Conservation (phyloP, 768 basidiomycete species). For the Calocybe cyanea region DNA sequence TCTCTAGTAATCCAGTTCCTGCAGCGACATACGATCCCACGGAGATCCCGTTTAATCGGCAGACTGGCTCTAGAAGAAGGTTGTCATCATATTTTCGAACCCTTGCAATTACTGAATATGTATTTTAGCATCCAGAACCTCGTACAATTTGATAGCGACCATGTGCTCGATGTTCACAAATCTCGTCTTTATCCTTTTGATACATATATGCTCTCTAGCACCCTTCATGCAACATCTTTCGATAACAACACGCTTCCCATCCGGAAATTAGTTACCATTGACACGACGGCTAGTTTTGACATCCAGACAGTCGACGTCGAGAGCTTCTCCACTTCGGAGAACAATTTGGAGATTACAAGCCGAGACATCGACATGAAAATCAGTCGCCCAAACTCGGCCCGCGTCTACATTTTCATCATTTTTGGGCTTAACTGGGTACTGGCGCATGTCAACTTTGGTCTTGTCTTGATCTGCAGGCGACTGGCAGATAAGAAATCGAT, state of each 20-base stretch:
- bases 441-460: conserved; percentile 46
- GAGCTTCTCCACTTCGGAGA: conserved; percentile 25
- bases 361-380: conserved; percentile 46
- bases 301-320: conserved; percentile 36
- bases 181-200: conserved; percentile 57
- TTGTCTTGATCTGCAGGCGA: conserved; percentile 39
- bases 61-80: conserved; percentile 40
- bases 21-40: conserved; percentile 41
- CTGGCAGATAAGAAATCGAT: conserved; percentile 25
- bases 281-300: conserved; percentile 44
- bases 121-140: conserved; percentile 48
- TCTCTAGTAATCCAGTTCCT: conserved; percentile 29
- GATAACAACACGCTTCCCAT: conserved; percentile 38
- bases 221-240: conserved; percentile 35
- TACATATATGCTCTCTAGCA: conserved; percentile 45
- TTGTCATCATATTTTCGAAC: conserved; percentile 17
- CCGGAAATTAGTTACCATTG: conserved; percentile 37
- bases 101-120: not conserved
- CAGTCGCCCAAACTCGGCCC: conserved; percentile 39
- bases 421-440: conserved; percentile 51
- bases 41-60: conserved; percentile 38
- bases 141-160: conserved; percentile 54
- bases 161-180: conserved; percentile 52
- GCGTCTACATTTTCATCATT: conserved; percentile 40
- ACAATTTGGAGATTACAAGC: conserved; percentile 25